Evolutionary conservation across 345 rosid species (phyloP), one percentile per base, ranked within the genome.

Genomic region (Bruguiera gymnorhiza): DNA sequence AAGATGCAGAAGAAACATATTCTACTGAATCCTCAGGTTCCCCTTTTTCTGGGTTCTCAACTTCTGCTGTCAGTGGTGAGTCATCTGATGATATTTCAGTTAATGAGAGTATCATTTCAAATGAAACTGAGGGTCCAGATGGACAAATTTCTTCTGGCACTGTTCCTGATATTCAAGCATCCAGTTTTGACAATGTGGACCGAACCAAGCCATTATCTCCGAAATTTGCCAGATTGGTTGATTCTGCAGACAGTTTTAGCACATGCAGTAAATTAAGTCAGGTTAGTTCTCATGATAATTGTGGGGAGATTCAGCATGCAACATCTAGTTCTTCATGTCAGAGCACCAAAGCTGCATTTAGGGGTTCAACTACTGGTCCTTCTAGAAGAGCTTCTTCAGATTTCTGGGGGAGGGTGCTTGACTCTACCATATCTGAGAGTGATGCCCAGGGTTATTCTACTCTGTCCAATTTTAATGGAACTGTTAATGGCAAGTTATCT

Each of bases 31-130:
- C 91, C 52, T 77, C 85, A 32, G 82, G 84, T 72, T 65, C 88
- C 65, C 78, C 85, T 54, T 90, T 88, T 75, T 89, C 99, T 77
- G 94, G 97, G 63, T 90, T 90, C 78, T 85, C 95, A 32, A 62
- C 86, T 78, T 78, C 95, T 50, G 73, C 82, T 20, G 46, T 67
- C 3, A 60, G 82, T 59, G 75, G 82, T 68, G 91, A 85, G 65
- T 88, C 88, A 31, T 84, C 94, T 79, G 99, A 92, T 66, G 90
- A 90, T 70, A 78, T 48, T 81, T 95, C 96, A 60, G 73, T 79
- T 61, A 73, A 85, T 66, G 93, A 84, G 81, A 87, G 94, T 77
- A 61, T 80, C 57, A 74, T 83, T 76, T 86, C 97, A 36, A 78
- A 81, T 77, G 98, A 88, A 75, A 55, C 86, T 30, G 85, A 84